Evolutionary conservation across 257 asterid genomes (phyloP).

Genomic region (Nicotiana obtusifolia): DNA sequence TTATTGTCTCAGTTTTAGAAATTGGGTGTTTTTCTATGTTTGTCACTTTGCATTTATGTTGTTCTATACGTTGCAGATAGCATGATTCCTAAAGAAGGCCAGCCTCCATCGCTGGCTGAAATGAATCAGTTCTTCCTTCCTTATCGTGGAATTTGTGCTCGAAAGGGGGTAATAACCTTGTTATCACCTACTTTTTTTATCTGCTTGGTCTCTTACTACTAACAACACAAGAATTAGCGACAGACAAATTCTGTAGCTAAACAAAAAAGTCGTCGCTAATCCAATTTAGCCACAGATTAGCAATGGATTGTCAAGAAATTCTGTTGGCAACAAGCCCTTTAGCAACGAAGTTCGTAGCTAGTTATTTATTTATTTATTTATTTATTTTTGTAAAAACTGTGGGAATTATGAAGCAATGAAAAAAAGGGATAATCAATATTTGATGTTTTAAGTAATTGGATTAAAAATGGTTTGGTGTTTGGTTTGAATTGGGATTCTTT

Average conservation of each 20-base stretch:
- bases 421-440: not conserved
- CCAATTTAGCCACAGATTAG: no score
- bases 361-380: no score
- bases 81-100: not conserved
- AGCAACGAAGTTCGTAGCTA: no score
- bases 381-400: no score
- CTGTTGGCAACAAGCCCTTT: no score
- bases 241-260: no score
- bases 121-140: constrained; percentile 68
- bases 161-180: constrained; percentile 59
- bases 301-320: no score
- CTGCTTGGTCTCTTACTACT: not conserved
- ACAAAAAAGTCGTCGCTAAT: no score
- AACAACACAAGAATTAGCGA: no score
- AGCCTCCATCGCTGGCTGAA: constrained; percentile 51
- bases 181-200: not conserved
- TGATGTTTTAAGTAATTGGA: not conserved
- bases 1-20: not conserved
- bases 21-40: not conserved
- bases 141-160: constrained; percentile 73
- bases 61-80: not conserved
- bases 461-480: not conserved
- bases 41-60: not conserved
- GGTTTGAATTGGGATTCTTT: not conserved
- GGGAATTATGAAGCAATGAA: not conserved